Evolutionary conservation across 345 rosid species (phyloP), one percentile per base, ranked within the genome.

Genomic region (Angophora floribunda): DNA sequence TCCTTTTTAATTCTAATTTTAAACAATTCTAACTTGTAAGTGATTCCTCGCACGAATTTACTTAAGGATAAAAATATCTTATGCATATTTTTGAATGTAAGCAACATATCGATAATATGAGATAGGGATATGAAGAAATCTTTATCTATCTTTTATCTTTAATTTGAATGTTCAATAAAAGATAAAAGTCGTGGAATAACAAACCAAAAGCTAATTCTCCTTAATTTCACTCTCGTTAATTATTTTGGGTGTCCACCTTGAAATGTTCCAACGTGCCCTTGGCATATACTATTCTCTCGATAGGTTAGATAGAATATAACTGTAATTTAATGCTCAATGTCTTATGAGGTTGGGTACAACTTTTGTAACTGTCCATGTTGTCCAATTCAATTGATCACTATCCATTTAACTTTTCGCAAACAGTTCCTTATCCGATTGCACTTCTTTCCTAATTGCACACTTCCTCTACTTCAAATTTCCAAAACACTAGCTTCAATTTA

Each of bases 341-440:
- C 28, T 61, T 61, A 6, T 0, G 67, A 61, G 67, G 26, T 61
- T 61, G 15, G 2, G 67, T 14, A 28, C 26, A 61, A 26, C 30
- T 26, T 61, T 28, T 28, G 30, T 26, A 28, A 61, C 30, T 28
- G 7, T 28, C 15, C 67, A 26, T 28, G 26, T 61, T 26, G 30
- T 0, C 0, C 67, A 11, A 1, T 26, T 59, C 67, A 11, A 1
- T 26, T 59, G 2, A 26, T 59, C 0, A 26, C 28, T 61, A 26
- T 61, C 30, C 67, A 59, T 59, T 7, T 11, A 59, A 61, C 16
- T 61, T 36, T 36, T 61, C 67, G 14, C 26, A 14, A 59, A 26
- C 30, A 12, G 67, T 5, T 59, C 30, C 24, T 32, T 32, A 36
- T 32, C 41, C 75, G 30, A 63, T 63, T 3, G 9, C 41, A 63